phyloP scores from a whole-genome alignment of 2,329 filamentous ascomycete species.

The Colletotrichum trifolii region DNA sequence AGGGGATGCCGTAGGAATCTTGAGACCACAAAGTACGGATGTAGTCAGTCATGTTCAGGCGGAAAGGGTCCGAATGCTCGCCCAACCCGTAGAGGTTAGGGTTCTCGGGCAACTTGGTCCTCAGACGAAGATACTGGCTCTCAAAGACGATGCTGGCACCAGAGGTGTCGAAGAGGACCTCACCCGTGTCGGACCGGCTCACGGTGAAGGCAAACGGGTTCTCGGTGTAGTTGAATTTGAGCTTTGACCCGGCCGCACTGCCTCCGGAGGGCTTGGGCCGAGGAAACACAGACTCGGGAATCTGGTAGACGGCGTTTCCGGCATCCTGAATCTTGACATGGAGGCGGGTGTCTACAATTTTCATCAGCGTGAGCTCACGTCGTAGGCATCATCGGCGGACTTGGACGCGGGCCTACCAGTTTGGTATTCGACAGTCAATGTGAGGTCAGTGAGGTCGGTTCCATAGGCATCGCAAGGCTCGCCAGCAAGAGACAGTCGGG shows the following conservation, averaged over 20 bases:
- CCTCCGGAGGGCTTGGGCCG: conserved; percentile 59
- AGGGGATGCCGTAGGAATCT: conserved; percentile 72
- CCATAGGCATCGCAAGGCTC: conserved; percentile 41
- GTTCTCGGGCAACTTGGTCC: conserved; percentile 74
- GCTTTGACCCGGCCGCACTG: conserved; percentile 48
- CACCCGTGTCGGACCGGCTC: conserved; percentile 49
- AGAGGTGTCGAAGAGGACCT: conserved; percentile 76
- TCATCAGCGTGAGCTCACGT: not conserved
- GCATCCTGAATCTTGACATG: conserved; percentile 81
- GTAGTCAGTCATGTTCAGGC: conserved; percentile 75
- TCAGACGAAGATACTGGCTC: conserved; percentile 79
- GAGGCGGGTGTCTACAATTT: conserved; percentile 67
- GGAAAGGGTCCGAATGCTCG: conserved; percentile 79
- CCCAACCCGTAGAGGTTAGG: conserved; percentile 83
- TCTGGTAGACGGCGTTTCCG: conserved; percentile 77
- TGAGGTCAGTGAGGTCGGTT: conserved; percentile 41
- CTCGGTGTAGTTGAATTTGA: conserved; percentile 57
- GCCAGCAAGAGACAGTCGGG: conserved; percentile 41
- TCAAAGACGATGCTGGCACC: conserved; percentile 77
- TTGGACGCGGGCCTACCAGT: conserved; percentile 39
- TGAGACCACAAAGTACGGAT: conserved; percentile 77
- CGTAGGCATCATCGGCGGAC: not conserved
- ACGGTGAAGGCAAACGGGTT: conserved; percentile 77
- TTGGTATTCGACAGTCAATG: conserved; percentile 46
- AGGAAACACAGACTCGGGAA: conserved; percentile 75